These are phyloP conservation scores for Rosa rugosa DNA, from an alignment of 306 rosid genomes.

Conservation along the genomic window DNA sequence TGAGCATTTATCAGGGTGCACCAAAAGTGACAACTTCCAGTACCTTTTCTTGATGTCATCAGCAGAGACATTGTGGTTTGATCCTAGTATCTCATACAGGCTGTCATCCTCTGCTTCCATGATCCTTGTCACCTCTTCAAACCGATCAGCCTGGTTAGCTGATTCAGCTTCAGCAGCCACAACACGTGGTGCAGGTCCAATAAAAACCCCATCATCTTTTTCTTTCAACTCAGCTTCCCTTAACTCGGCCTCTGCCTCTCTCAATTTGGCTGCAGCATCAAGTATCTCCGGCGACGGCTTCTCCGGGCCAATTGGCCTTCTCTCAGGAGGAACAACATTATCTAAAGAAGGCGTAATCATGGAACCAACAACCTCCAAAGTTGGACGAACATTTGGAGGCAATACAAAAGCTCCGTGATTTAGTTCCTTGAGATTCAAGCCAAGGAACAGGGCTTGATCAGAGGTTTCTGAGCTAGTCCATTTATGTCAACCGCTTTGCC, in stretches of 20 bases:
- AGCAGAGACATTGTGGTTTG: constrained; percentile 58
- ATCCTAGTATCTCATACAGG: constrained; percentile 82
- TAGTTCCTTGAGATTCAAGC: constrained; percentile 58
- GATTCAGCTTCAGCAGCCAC: constrained; percentile 53
- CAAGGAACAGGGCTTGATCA: constrained; percentile 58
- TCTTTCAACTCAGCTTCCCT: constrained; percentile 72
- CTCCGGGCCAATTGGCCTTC: constrained; percentile 78
- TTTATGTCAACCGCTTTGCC: constrained; percentile 94
- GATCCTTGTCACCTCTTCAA: constrained; percentile 92
- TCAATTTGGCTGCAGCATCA: constrained; percentile 91
- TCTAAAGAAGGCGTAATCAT: constrained; percentile 41
- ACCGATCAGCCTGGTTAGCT: too few relatives aligned
- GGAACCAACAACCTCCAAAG: constrained; percentile 67
- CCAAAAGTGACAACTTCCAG: constrained; percentile 91
- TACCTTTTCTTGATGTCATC: constrained; percentile 84
- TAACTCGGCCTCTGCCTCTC: constrained; percentile 79
- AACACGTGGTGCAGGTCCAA: constrained; percentile 88
- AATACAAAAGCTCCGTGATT: constrained; percentile 59
- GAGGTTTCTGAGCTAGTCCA: constrained; percentile 62
- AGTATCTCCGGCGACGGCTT: constrained; percentile 93
- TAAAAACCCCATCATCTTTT: constrained; percentile 50
- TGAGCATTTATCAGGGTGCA: constrained; percentile 92
- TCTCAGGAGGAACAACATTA: constrained; percentile 46
- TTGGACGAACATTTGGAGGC: constrained; percentile 57
- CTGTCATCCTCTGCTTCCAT: constrained; percentile 61